Base-by-base conservation (phyloP, 257 asterid genomes). In the Petunia secreta region DNA sequence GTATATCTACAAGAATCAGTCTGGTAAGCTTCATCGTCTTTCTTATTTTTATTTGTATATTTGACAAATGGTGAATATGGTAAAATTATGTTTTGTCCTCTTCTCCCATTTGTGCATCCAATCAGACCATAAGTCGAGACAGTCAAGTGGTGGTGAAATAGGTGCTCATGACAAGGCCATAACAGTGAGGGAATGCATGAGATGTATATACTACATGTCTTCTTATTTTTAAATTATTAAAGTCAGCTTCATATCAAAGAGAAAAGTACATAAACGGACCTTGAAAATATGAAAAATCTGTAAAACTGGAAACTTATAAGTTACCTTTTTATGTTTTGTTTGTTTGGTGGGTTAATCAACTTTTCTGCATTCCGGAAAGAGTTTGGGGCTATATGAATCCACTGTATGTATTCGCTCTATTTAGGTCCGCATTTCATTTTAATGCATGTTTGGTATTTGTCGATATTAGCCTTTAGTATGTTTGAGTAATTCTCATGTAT, bases 401-500 rank as follows among this genome's bases (percentile, higher is more conserved):
- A 40, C 41, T 1, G 38, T 66, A 13, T 41, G n/a, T 67, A 4
- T 43, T n/a, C 5, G 0, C 55, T 67, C 14, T 43, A n/a, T 43
- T n/a, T 67, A 43, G 25, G 25, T 25, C 25, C 25, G 38, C 13
- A 8, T 38, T 43, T 43, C n/a, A 1, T 67, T 60, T 25, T 66
- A 16, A 25, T 25, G 25, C 25, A 25, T 25, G 25, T 25, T 25
- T 25, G 25, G 25, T 25, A 25, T 25, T 25, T 25, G 25, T 41
- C 38, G n/a, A 14, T 67, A n/a, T n/a, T n/a, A 43, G 55, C 6
- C 15, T 67, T 8, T 52, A 58, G 7, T 38, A 6, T 39, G 63
- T 52, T 6, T 48, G 82, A 37, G 36, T 75, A 10, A 52, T 44
- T 85, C 25, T 86, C 44, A 79, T 86, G 14, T 55, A 34, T 75